Conservation (phyloP, 805 yeast genomes). For the Starmerella kuoi region DNA sequence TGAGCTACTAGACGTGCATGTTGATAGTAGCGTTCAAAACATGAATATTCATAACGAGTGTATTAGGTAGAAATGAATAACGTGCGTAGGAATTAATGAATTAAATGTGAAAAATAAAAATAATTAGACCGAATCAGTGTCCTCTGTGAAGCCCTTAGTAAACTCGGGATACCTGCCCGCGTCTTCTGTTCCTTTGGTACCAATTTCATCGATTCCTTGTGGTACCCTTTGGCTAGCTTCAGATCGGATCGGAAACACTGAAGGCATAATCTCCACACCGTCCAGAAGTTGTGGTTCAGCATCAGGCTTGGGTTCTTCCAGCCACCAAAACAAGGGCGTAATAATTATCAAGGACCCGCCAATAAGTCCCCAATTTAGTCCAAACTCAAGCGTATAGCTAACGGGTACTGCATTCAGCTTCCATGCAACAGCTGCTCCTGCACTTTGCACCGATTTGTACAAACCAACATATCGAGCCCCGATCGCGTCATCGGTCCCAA, state of each 20-base stretch:
- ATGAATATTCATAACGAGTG: no score
- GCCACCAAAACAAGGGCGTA: conserved; percentile 15
- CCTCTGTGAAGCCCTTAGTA: no score
- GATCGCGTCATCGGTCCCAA: conserved; percentile 35
- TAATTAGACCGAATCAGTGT: no score
- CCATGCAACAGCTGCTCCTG: conserved; percentile 54
- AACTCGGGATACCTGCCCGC: no score
- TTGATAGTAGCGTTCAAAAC: no score
- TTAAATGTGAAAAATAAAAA: no score
- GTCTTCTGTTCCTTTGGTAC: neutral
- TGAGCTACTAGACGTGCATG: no score
- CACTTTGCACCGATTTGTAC: conserved; percentile 53
- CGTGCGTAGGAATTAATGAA: no score
- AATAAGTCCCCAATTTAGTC: conserved; percentile 41
- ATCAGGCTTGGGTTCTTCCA: conserved; percentile 12
- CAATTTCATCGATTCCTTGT: neutral
- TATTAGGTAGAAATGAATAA: no score
- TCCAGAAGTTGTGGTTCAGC: conserved; percentile 1
- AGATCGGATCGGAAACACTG: conserved; percentile 5
- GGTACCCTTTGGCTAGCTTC: neutral
- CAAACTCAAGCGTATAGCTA: conserved; percentile 36
- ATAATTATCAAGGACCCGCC: conserved; percentile 36
- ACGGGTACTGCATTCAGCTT: conserved; percentile 37
- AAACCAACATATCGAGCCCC: conserved; percentile 43
- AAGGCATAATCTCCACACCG: conserved; percentile 6